These are phyloP conservation scores for Eucalyptus tenuipes DNA, from an alignment of 345 rosid species.

Conservation along the genomic window DNA sequence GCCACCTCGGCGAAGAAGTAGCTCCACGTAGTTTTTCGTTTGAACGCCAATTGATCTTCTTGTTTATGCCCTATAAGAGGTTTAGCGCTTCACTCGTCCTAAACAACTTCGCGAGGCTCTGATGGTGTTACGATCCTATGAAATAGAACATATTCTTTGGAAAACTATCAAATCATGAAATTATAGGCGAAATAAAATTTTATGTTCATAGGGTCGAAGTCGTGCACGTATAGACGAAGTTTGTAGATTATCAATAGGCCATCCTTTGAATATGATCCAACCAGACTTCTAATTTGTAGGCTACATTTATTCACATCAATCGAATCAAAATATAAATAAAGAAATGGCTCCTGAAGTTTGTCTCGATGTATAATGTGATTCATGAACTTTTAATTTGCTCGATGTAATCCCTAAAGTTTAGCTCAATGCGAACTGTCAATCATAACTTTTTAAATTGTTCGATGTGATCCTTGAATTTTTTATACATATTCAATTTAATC, in stretches of 20 bases:
- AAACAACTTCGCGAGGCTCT: neutral
- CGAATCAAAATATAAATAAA: neutral
- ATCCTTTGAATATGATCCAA: neutral
- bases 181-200: neutral
- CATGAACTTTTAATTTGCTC: too few relatives aligned
- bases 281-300: neutral
- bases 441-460: too few relatives aligned
- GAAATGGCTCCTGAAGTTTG: fast-evolving
- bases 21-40: neutral
- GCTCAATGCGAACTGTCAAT: fast-evolving
- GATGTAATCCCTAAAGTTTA: fast-evolving
- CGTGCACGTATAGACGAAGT: neutral
- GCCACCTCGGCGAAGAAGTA: neutral
- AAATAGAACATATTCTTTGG: neutral
- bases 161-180: neutral
- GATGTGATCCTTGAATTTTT: fast-evolving
- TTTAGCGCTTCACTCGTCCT: neutral
- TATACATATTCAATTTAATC: too few relatives aligned
- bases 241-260: neutral
- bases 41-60: neutral
- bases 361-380: fast-evolving
- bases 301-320: neutral
- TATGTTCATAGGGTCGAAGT: neutral
- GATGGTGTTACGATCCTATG: neutral
- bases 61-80: neutral